Conservation (phyloP, 139 green algal genomes). For the Auxenochlorella protothecoides region DNA sequence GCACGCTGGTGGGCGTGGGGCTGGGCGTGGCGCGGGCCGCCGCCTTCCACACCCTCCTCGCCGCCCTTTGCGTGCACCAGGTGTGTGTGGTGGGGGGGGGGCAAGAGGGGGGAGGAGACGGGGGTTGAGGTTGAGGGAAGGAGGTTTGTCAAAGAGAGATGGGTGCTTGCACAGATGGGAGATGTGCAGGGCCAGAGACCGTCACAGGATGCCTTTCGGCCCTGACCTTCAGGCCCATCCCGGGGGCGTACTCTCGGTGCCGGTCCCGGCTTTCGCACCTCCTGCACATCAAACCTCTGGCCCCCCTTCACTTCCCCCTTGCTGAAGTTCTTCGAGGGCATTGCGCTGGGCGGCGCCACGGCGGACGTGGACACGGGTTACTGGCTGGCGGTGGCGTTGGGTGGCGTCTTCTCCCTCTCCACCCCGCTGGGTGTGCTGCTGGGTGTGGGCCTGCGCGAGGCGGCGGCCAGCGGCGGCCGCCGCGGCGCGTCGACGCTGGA, state of each 20-base stretch:
- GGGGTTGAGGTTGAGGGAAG: too few species aligned
- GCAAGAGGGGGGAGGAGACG: not conserved
- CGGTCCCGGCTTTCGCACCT: too few species aligned
- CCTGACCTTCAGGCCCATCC: too few species aligned
- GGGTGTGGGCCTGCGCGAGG: slow-evolving; percentile 15
- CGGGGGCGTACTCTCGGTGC: too few species aligned
- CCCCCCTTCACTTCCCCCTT: too few species aligned
- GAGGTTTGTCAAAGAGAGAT: too few species aligned
- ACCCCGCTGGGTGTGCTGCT: slow-evolving; percentile 13
- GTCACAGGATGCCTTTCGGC: too few species aligned
- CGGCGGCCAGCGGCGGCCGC: too few species aligned
- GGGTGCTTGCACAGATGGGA: too few species aligned
- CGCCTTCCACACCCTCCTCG: slow-evolving; percentile 17
- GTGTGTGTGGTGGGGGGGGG: not conserved
- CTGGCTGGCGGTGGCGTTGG: not conserved
- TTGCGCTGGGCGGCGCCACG: slow-evolving; percentile 11
- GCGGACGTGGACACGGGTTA: slow-evolving; percentile 4
- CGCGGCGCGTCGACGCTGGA: slow-evolving; percentile 2
- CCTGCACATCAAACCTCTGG: too few species aligned
- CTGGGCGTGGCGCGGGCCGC: slow-evolving; percentile 13
- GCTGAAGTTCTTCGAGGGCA: slow-evolving; percentile 5
- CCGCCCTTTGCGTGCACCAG: slow-evolving; percentile 15
- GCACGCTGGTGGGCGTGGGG: slow-evolving; percentile 9
- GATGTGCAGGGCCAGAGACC: too few species aligned
- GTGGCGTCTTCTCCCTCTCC: slow-evolving; percentile 6